Evolutionary conservation across 2,329 filamentous ascomycete genomes (phyloP), one percentile per base, ranked within the genome.

Genomic region (Exophiala sp.): DNA sequence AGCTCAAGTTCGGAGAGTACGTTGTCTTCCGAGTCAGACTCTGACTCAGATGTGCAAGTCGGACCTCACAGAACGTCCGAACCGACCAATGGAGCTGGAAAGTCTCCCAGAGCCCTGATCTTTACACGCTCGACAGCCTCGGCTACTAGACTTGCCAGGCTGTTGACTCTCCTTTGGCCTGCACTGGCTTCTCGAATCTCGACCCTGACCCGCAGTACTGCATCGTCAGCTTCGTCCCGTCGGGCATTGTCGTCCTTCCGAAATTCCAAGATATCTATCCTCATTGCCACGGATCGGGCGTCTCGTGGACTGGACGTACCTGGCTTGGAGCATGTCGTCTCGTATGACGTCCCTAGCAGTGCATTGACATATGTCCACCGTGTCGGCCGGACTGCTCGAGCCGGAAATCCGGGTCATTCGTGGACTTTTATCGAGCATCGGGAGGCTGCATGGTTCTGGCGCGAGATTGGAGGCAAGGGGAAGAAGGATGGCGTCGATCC

Each of bases 301-400:
- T 87, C 89, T 16, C 81, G 93, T 66, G 93, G 93, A 75, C 79
- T 98, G 3, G 93, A 98, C 71, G 96, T 98, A 53, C 91, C 91
- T 1, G 86, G 88, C 60, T 91, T 98, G 3, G 84, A 80, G 49
- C 71, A 97, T 16, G 93, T 98, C 1, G 73, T 98, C 63, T 97
- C 97, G 69, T 98, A 91, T 68, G 93, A 98, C 65, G 81, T 97
- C 1, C 93, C 93, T 0, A 82, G 90, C 21, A 88, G 96, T 65
- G 88, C 91, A 2, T 89, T 96, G 67, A 91, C 96, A 68, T 98
- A 98, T 68, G 93, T 98, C 59, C 93, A 98, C 72, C 83, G 93
- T 10, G 91, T 96, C 43, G 93, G 93, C 66, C 85, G 93, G 70
- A 98, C 93, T 9, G 93, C 93, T 4, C 83, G 93, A 78, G 93